phyloP scores from a whole-genome alignment of 2,329 filamentous ascomycete species.

The Cryoendolithus antarcticus region DNA sequence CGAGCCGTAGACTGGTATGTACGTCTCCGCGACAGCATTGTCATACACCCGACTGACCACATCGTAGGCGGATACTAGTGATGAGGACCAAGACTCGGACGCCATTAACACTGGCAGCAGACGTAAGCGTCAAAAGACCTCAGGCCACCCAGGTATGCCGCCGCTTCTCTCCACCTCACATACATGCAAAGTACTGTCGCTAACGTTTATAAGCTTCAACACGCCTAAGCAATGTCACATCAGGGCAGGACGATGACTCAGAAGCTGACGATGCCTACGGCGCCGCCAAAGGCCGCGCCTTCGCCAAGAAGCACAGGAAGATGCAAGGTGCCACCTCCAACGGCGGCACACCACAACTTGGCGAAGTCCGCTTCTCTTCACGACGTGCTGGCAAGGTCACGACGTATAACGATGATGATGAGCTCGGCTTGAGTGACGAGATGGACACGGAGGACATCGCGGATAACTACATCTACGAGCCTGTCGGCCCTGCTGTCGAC shows the following conservation, averaged over 20 bases:
- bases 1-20: slow-evolving; percentile 48
- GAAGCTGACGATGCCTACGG: slow-evolving; percentile 55
- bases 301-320: slow-evolving; percentile 62
- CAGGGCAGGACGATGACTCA: slow-evolving; percentile 26
- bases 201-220: slow-evolving; percentile 15
- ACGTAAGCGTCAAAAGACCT: slow-evolving; percentile 56
- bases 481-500: slow-evolving; percentile 77
- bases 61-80: slow-evolving; percentile 45
- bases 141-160: slow-evolving; percentile 45
- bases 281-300: slow-evolving; percentile 53
- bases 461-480: slow-evolving; percentile 47
- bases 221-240: slow-evolving; percentile 5
- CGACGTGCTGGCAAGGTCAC: slow-evolving; percentile 65
- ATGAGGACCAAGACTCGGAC: slow-evolving; percentile 57
- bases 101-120: slow-evolving; percentile 51
- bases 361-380: slow-evolving; percentile 85
- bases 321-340: slow-evolving; percentile 48
- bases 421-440: slow-evolving; percentile 43
- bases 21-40: neutral
- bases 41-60: too few species aligned
- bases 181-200: neutral
- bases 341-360: slow-evolving; percentile 49
- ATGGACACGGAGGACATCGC: slow-evolving; percentile 44
- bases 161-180: slow-evolving; percentile 10
- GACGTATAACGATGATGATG: slow-evolving; percentile 57